phyloP scores from a whole-genome alignment of 495 filamentous ascomycete species.

The Annulohypoxylon maeteangense region DNA sequence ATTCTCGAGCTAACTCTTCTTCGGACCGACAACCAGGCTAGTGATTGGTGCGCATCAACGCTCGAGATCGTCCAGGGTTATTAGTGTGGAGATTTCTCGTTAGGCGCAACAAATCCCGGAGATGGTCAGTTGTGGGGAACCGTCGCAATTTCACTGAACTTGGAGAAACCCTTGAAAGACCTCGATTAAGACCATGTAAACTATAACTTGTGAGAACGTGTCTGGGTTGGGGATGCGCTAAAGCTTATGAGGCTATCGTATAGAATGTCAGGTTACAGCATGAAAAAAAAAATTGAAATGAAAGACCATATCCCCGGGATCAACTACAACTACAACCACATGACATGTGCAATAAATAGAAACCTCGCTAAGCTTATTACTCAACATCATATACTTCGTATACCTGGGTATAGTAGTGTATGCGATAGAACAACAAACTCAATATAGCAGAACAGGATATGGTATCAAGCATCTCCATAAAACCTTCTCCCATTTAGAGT shows the following conservation, averaged over 20 bases:
- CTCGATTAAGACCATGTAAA: neutral
- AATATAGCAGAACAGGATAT: neutral
- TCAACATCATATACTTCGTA: neutral
- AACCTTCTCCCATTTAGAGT: neutral
- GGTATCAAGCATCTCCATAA: neutral
- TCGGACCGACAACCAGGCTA: conserved; percentile 34
- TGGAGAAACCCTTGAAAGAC: conserved; percentile 10
- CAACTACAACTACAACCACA: neutral
- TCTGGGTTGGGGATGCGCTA: neutral
- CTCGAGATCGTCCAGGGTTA: conserved; percentile 27
- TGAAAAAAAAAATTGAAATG: neutral
- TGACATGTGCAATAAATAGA: neutral
- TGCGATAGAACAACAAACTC: neutral
- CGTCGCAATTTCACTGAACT: conserved; percentile 26
- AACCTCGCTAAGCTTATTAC: neutral
- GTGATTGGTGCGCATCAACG: conserved; percentile 35
- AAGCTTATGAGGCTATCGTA: neutral
- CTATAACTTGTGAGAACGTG: neutral
- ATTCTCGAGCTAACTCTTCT: conserved; percentile 12
- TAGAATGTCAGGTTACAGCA: neutral
- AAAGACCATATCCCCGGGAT: neutral
- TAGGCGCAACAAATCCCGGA: conserved; percentile 26
- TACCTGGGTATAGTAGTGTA: neutral
- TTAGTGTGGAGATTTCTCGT: conserved; percentile 17
- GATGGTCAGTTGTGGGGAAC: conserved; percentile 29